These are phyloP conservation scores for Knufia petricola DNA, from an alignment of 2,329 filamentous ascomycete species.

Conservation along the genomic window DNA sequence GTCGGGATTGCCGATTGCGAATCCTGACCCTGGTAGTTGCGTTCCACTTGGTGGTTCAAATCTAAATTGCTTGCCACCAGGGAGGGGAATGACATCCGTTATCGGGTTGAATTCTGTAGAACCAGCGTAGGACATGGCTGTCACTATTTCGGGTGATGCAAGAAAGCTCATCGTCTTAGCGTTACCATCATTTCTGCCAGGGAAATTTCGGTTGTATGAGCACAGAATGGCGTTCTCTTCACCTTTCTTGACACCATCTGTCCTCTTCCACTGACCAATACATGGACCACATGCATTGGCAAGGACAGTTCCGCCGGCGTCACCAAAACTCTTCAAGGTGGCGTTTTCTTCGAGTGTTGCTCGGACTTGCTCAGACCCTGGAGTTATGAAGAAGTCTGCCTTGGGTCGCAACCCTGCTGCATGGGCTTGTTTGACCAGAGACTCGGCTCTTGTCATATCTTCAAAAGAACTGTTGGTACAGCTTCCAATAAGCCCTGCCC, in stretches of 20 bases:
- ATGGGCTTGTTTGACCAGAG: slow-evolving; percentile 82
- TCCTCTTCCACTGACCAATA: slow-evolving; percentile 80
- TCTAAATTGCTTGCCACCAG: slow-evolving; percentile 70
- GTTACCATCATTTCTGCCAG: slow-evolving; percentile 93
- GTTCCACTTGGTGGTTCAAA: slow-evolving; percentile 64
- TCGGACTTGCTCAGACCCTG: slow-evolving; percentile 91
- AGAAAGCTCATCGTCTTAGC: slow-evolving; percentile 97
- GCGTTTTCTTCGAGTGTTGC: slow-evolving; percentile 85
- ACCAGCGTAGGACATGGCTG: slow-evolving; percentile 88
- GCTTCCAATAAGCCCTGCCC: slow-evolving; percentile 88
- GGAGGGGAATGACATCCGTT: slow-evolving; percentile 71
- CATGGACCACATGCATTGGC: slow-evolving; percentile 93
- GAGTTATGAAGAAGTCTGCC: slow-evolving; percentile 89
- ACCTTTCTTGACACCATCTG: slow-evolving; percentile 74
- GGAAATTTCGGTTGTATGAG: slow-evolving; percentile 98
- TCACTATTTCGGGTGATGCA: slow-evolving; percentile 91
- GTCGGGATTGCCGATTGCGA: slow-evolving; percentile 65
- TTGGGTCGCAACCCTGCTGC: slow-evolving; percentile 83
- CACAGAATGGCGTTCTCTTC: slow-evolving; percentile 89
- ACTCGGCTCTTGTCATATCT: slow-evolving; percentile 93
- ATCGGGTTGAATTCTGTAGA: slow-evolving; percentile 92
- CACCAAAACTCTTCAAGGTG: slow-evolving; percentile 74
- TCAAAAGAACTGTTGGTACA: slow-evolving; percentile 99
- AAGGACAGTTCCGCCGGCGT: slow-evolving; percentile 77
- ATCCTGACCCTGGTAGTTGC: slow-evolving; percentile 60